These are phyloP conservation scores for Diatrype stigma DNA, from an alignment of 2,329 filamentous ascomycete species.

Conservation along the genomic window DNA sequence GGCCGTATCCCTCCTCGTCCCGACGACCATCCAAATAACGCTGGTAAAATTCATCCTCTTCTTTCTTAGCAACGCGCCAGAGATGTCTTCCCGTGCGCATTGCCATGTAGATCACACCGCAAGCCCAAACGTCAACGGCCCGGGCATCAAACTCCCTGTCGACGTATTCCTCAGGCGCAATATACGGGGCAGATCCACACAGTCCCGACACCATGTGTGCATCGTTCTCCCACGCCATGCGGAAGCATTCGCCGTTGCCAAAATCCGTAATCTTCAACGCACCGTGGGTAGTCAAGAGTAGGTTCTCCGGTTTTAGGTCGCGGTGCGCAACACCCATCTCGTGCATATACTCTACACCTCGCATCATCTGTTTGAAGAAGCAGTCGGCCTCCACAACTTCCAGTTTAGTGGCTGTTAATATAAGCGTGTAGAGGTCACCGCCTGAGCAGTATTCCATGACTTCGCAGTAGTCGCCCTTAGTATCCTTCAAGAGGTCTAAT, in stretches of 20 bases:
- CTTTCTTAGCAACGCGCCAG: slow-evolving; percentile 94
- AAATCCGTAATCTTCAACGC: slow-evolving; percentile 98
- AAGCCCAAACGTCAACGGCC: slow-evolving; percentile 98
- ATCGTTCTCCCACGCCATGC: slow-evolving; percentile 99
- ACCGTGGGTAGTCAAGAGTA: slow-evolving; percentile 87
- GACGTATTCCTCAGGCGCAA: slow-evolving; percentile 92
- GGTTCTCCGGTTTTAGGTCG: slow-evolving; percentile 93
- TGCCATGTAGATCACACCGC: slow-evolving; percentile 98
- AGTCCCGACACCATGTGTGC: slow-evolving; percentile 97
- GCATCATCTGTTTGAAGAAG: slow-evolving; percentile 99
- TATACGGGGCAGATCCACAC: slow-evolving; percentile 95
- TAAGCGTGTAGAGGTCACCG: slow-evolving; percentile 89
- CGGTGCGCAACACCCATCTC: slow-evolving; percentile 98
- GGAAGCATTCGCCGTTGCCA: slow-evolving; percentile 97
- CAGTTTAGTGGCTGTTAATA: slow-evolving; percentile 85
- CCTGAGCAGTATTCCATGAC: slow-evolving; percentile 99
- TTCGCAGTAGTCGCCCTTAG: slow-evolving; percentile 96
- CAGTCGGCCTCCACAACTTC: slow-evolving; percentile 93
- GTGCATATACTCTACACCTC: slow-evolving; percentile 97
- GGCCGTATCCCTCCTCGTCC: slow-evolving; percentile 92
- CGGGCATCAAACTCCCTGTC: slow-evolving; percentile 95
- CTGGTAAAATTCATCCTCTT: slow-evolving; percentile 95
- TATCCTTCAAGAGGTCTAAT: slow-evolving; percentile 87
- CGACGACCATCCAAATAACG: slow-evolving; percentile 89
- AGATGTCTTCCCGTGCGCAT: slow-evolving; percentile 96